Conservation (phyloP, 495 filamentous ascomycete species). For the Terfezia boudieri region DNA sequence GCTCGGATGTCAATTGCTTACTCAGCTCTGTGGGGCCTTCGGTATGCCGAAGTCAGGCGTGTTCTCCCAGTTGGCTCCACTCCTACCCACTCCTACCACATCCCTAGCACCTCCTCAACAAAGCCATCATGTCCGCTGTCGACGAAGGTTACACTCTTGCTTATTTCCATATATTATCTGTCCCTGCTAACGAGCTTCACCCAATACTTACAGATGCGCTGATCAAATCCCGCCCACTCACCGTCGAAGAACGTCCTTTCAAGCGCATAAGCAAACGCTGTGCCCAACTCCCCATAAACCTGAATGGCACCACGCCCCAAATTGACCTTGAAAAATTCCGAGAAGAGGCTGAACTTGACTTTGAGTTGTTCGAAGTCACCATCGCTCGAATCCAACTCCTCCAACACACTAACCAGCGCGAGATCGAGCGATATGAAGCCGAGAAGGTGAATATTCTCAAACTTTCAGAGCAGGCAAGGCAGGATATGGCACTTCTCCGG, state of each 20-base stretch:
- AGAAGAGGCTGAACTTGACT: slow-evolving; percentile 74
- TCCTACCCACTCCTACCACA: no score
- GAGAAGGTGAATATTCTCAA: slow-evolving; percentile 55
- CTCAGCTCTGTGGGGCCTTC: no score
- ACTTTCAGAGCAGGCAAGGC: slow-evolving; percentile 52
- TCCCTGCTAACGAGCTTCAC: no score
- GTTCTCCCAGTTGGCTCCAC: no score
- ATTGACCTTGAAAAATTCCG: slow-evolving; percentile 41
- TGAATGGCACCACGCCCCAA: slow-evolving; percentile 38
- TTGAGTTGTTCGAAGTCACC: slow-evolving; percentile 68
- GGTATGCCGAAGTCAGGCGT: no score
- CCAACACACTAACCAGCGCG: slow-evolving; percentile 54
- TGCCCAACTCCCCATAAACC: slow-evolving; percentile 34
- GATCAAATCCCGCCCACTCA: slow-evolving; percentile 73
- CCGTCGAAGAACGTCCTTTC: slow-evolving; percentile 83
- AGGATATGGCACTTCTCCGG: slow-evolving; percentile 49
- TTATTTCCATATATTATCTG: no score
- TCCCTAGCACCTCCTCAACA: no score
- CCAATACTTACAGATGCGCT: slow-evolving; percentile 37
- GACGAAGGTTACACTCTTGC: no score
- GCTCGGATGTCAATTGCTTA: no score
- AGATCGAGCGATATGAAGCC: slow-evolving; percentile 65
- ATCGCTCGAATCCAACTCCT: slow-evolving; percentile 79
- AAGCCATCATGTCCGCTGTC: no score
- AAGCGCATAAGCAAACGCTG: slow-evolving; percentile 70